phyloP scores from a whole-genome alignment of 2,329 filamentous ascomycete species.

The Neophaeococcomyces mojaviensis region DNA sequence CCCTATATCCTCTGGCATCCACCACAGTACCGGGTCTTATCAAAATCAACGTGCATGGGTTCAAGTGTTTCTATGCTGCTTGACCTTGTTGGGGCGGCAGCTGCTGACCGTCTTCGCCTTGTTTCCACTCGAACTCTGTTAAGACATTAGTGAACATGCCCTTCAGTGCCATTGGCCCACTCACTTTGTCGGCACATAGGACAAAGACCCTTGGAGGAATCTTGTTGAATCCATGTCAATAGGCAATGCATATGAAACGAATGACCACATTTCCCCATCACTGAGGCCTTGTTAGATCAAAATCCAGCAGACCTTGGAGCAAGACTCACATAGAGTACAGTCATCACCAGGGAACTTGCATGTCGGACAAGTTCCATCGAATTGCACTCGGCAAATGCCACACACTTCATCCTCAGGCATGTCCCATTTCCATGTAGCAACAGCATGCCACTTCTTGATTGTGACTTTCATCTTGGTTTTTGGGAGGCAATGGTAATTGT shows the following conservation, averaged over 20 bases:
- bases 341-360: constrained; percentile 98
- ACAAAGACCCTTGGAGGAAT: constrained; percentile 85
- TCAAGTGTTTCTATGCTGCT: background rate
- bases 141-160: constrained; percentile 13
- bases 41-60: background rate
- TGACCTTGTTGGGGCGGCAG: background rate
- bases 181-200: constrained; percentile 96
- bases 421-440: constrained; percentile 97
- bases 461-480: constrained; percentile 74
- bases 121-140: constrained; percentile 48
- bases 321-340: constrained; percentile 73
- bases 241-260: constrained; percentile 99
- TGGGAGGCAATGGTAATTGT: background rate
- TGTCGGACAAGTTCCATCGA: constrained; percentile 93
- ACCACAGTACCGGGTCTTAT: background rate
- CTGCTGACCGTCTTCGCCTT: constrained; percentile 25
- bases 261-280: constrained; percentile 93
- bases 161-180: constrained; percentile 19
- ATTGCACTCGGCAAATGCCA: constrained; percentile 95
- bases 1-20: too few species aligned
- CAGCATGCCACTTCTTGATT: constrained; percentile 85
- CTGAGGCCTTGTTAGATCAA: constrained; percentile 41
- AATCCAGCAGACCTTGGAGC: constrained; percentile 5
- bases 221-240: constrained; percentile 90
- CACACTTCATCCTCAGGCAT: constrained; percentile 96